A percentile compares a stretch with the other conserved stretches of the same genome.
Conservation (phyloP, 345 rosid species). For the Jatropha curcas region DNA sequence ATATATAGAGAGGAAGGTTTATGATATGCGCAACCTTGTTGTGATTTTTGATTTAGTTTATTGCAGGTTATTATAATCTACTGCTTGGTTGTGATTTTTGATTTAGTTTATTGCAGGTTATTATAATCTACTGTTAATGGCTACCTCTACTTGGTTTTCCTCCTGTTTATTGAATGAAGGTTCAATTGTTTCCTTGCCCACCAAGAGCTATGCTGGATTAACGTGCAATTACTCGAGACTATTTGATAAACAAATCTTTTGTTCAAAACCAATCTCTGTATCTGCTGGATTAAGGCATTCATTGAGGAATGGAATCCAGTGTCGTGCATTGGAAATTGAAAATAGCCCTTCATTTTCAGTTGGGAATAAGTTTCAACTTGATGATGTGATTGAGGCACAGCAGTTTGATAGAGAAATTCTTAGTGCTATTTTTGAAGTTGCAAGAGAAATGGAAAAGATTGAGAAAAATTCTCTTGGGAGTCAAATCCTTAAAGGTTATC, state of each 20-base stretch:
- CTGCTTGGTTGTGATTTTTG: neutral
- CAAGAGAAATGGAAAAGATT: slow-evolving; percentile 79
- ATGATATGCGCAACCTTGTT: too few species aligned
- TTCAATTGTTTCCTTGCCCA: slow-evolving; percentile 2
- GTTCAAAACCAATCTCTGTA: slow-evolving; percentile 23
- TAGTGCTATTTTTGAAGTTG: slow-evolving; percentile 73
- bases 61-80: neutral
- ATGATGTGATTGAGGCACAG: slow-evolving; percentile 87
- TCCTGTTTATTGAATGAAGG: neutral
- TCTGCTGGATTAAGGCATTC: slow-evolving; percentile 20
- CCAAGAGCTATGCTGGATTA: slow-evolving; percentile 21
- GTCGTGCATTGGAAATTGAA: slow-evolving; percentile 43
- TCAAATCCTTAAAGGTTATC: slow-evolving; percentile 75
- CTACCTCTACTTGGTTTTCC: slow-evolving; percentile 17
- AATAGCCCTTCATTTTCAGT: slow-evolving; percentile 16
- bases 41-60: neutral
- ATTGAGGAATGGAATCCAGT: slow-evolving; percentile 27
- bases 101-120: neutral
- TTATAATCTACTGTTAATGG: slow-evolving; percentile 4
- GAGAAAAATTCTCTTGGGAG: slow-evolving; percentile 73
- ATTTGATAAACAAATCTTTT: slow-evolving; percentile 14
- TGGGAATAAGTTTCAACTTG: slow-evolving; percentile 71
- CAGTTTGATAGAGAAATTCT: slow-evolving; percentile 86
- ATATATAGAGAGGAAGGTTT: too few species aligned
- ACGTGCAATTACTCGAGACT: slow-evolving; percentile 22